Base-by-base conservation (phyloP, 495 filamentous ascomycete species). In the Xanthoparmelia taractica region DNA sequence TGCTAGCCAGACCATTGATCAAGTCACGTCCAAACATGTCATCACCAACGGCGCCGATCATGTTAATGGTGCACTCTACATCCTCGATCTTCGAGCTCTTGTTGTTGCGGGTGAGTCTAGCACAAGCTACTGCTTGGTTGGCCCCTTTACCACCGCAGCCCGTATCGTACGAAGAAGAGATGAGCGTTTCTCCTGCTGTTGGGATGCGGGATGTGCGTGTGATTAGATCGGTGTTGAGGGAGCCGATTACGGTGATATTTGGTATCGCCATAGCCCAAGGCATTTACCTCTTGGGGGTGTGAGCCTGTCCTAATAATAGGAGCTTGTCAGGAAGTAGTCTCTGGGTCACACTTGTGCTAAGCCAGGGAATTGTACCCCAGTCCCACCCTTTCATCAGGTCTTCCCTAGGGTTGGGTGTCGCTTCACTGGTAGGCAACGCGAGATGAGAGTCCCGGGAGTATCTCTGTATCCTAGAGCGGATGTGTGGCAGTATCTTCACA, bases 101-200 rank as follows among this genome's bases (percentile, higher is more conserved):
- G 65, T 79, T 78, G 34, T 75, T 74, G 63, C 85, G 82, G 0
- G 84, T 86, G 15, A 89, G 75, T 1, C 88, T 81, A 0, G 81
- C 82, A 68, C 82, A 85, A 10, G 93, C 93, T 48, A 96, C 89
- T 54, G 91, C 91, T 76, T 97, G 94, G 78, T 98, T 98, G 40
- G 91, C 91, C 65, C 94, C 94, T 76, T 98, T 98, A 48, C 94
- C 94, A 60, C 94, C 94, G 18, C 86, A 84, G 57, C 87, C 92
- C 48, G 84, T 89, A 71, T 82, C 79, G 78, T 94, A 95, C 8
- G 84, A 83, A 60, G 77, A 79, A n/a, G 90, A 80, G 4, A 87
- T 92, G 45, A 98, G 81, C 6, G 94, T 98, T 70, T 98, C 94
- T 63, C 94, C 94, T 5, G 87, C 81, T 0, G 77, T 73, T 4